Base-by-base conservation (phyloP, 2,329 filamentous ascomycete species). In the Rasamsonia emersonii region DNA sequence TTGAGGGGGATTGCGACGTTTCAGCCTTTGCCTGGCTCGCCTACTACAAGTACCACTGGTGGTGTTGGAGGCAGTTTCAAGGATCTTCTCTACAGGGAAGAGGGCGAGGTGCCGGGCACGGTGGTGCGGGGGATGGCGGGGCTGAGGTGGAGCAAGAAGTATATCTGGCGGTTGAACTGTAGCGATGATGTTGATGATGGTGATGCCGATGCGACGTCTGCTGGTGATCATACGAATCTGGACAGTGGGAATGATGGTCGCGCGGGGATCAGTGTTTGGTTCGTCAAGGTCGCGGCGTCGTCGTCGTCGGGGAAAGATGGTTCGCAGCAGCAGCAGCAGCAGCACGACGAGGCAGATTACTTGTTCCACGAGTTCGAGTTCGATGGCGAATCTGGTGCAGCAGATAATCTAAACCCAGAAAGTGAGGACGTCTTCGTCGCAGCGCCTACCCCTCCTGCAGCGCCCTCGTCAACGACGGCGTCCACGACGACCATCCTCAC, bases 361-460 rank as follows among this genome's bases (percentile, higher is more conserved):
- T 45, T 65, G 9, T 65, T 65, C 33, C 62, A 65, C 37, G 52
- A 62, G 21, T 59, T 65, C 18, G 54, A 55, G 9, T 56, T 62
- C 23, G 42, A 43, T 16, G 19, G 30, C 9, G 36, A 29, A 14
- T 36, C 24, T 9, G 18, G 19, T 3, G 11, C 13, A 5, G 38
- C 34, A 11, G 21, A 15, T 6, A 18, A 18, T 5, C 8, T 19
- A 9, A 5, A 13, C 4, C 21, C 10, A 0, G 32, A 35, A 11
- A 32, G 37, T 26, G 32, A 39, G 1, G 39, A 43, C 9, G 32
- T 40, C 14, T 45, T 46, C 18, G 43, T 52, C 4, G 37, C 44
- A 5, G 42, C 53, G 5, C 47, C 53, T 0, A 32, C 38, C 2
- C 53, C 53, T 2, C 52, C 52, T 0, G 18, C 29, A 13, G 24